These are phyloP conservation scores for Rutstroemia sydowiana DNA, from an alignment of 2,329 filamentous ascomycete genomes.

Conservation along the genomic window DNA sequence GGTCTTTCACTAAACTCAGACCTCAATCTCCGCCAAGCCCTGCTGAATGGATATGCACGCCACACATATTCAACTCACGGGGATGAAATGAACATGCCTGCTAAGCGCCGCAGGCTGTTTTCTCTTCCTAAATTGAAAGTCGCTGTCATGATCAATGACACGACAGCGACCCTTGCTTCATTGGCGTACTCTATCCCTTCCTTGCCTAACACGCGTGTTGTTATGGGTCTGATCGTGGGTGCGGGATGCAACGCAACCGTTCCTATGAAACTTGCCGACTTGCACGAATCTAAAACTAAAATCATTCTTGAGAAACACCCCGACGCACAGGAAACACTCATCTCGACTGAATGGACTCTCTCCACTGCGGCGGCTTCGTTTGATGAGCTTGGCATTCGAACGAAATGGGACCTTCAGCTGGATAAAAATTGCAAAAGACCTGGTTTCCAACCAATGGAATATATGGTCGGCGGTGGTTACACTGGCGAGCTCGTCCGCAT, in stretches of 20 bases:
- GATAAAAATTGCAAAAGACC: constrained; percentile 63
- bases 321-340: constrained; percentile 60
- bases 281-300: constrained; percentile 57
- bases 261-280: constrained; percentile 53
- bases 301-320: constrained; percentile 37
- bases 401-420: constrained; percentile 61
- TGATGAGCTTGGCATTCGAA: constrained; percentile 55
- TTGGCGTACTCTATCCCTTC: constrained; percentile 65
- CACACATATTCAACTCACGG: constrained; percentile 32
- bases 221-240: constrained; percentile 75
- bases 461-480: constrained; percentile 93
- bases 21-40: constrained; percentile 51
- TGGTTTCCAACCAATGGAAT: constrained; percentile 91
- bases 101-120: too few species aligned
- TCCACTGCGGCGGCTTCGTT: constrained; percentile 65
- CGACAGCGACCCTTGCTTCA: constrained; percentile 71
- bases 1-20: constrained; percentile 57
- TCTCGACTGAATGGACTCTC: constrained; percentile 83
- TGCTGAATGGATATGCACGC: constrained; percentile 49
- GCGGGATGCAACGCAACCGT: constrained; percentile 79
- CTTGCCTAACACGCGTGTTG: constrained; percentile 53
- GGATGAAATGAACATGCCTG: too few species aligned
- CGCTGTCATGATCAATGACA: constrained; percentile 73
- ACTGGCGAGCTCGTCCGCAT: constrained; percentile 76
- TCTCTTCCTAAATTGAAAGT: constrained; percentile 64